These are phyloP conservation scores for Acacia melanoxylon DNA, from an alignment of 306 rosid genomes.

Conservation along the genomic window DNA sequence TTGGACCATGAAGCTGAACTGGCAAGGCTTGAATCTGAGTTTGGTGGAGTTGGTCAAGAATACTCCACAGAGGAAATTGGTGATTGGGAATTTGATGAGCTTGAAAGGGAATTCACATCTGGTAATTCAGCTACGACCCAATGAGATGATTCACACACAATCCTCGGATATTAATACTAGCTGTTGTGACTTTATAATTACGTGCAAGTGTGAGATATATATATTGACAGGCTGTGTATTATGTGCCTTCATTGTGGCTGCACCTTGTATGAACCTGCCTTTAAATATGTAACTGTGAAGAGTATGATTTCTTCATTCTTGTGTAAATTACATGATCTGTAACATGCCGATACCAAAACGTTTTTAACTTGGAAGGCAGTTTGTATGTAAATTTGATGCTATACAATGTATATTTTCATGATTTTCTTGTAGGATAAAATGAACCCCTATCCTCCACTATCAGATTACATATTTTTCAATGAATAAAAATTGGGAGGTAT, in stretches of 20 bases:
- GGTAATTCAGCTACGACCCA: constrained; percentile 48
- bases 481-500: neutral
- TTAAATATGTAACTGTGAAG: constrained; percentile 46
- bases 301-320: constrained; percentile 56
- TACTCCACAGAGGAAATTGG: constrained; percentile 79
- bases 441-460: neutral
- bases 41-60: constrained; percentile 78
- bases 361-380: constrained; percentile 29
- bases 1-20: constrained; percentile 78
- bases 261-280: constrained; percentile 29
- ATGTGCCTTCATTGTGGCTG: constrained; percentile 35
- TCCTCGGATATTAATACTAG: constrained; percentile 28
- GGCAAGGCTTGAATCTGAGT: constrained; percentile 87
- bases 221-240: constrained; percentile 32
- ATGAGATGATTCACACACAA: constrained; percentile 19
- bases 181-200: constrained; percentile 39
- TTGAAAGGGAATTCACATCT: constrained; percentile 79
- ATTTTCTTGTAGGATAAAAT: neutral
- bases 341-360: constrained; percentile 36
- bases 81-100: constrained; percentile 98
- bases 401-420: neutral
- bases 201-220: constrained; percentile 39
- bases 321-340: constrained; percentile 56
- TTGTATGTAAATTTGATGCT: constrained; percentile 35
- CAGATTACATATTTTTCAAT: neutral